phyloP scores from a whole-genome alignment of 768 basidiomycete species.

The Dentipellis sp. region DNA sequence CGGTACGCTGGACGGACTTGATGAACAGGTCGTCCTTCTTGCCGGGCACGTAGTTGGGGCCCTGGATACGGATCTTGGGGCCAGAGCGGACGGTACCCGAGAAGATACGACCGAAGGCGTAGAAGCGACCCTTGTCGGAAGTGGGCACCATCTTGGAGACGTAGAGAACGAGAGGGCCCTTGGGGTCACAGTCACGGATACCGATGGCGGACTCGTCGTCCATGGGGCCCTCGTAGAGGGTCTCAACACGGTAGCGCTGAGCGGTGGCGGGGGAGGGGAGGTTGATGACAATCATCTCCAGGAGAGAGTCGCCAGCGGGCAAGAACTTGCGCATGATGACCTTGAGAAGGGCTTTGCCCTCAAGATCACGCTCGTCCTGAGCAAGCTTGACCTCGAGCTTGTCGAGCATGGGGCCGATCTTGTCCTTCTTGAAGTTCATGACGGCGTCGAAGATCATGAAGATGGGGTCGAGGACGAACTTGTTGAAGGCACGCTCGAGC shows the following conservation, averaged over 20 bases:
- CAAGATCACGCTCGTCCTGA: conserved; percentile 83
- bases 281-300: conserved; percentile 99
- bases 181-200: conserved; percentile 97
- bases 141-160: conserved; percentile 99
- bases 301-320: conserved; percentile 94
- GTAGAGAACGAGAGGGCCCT: conserved; percentile 93
- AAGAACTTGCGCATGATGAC: conserved; percentile 99
- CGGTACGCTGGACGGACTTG: conserved; percentile 97
- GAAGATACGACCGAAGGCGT: conserved; percentile 99
- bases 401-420: conserved; percentile 74
- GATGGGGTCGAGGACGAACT: conserved; percentile 98
- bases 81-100: conserved; percentile 95
- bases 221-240: conserved; percentile 99
- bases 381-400: conserved; percentile 93
- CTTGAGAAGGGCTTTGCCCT: conserved; percentile 95
- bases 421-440: conserved; percentile 99
- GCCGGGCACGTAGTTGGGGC: conserved; percentile 96
- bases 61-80: conserved; percentile 98
- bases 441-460: conserved; percentile 97
- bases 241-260: conserved; percentile 98
- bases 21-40: conserved; percentile 98
- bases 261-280: conserved; percentile 96
- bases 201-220: conserved; percentile 98
- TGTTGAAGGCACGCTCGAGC: conserved; percentile 98
- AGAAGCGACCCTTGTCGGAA: conserved; percentile 99